Base-by-base conservation (phyloP, 495 filamentous ascomycete genomes). In the Aspergillus kassunensis region DNA sequence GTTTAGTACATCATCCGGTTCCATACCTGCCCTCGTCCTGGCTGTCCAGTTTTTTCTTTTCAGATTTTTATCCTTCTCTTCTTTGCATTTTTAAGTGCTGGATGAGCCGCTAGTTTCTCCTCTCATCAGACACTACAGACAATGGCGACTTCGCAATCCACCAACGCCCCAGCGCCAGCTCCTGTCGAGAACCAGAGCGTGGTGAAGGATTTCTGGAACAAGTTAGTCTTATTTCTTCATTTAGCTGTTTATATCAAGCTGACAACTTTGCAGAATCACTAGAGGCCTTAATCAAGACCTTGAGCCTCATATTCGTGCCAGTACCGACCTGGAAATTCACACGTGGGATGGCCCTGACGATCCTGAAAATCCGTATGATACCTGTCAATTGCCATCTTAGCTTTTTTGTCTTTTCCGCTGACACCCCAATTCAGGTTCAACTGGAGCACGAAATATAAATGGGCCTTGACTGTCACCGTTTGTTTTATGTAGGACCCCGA, bases 401-500 rank as follows among this genome's bases (percentile, higher is more conserved):
- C 6, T 21, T 7, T 6, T 3, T 7, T 40, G 24, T 21, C 6
- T 21, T 7, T 6, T 3, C 16, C 12, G n/a, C 36, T 40, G 18
- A 40, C 12, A 20, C 7, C 13, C 4, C 11, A 12, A 19, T 10
- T 3, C 31, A 59, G 56, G 18, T 59, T 57, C 46, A 58, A 59
- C 34, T 58, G 58, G 58, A 57, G 51, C 33, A 37, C 19, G 2
- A 55, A 53, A 12, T 68, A 69, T 46, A 73, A 71, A 56, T 73
- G 68, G 68, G 27, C 65, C 9, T 42, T 72, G n/a, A 72, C 71
- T 2, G 44, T 74, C 10, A 74, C 69, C 3, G 56, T 72, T 15
- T 74, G 71, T 47, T 70, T 72, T 49, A 67, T 74, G 68, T 72
- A 48, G 6, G 45, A 10, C 21, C 18, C 43, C 7, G 1, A 6